Evolutionary conservation across 2,329 filamentous ascomycete genomes (phyloP).

Genomic region (Tolypocladium guangdongense): DNA sequence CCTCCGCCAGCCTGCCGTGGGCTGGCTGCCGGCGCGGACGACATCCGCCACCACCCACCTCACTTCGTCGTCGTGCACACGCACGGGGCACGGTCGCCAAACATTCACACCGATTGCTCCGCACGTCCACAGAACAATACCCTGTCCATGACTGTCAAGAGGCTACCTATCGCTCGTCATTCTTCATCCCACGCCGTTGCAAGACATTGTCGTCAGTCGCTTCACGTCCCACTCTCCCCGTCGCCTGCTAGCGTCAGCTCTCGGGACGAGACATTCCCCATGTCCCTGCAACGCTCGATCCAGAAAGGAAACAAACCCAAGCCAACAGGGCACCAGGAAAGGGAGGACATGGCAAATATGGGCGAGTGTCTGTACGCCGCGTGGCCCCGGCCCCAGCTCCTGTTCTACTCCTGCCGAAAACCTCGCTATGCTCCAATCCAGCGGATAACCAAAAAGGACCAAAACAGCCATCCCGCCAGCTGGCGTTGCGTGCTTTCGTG

Average conservation of each 20-base stretch:
- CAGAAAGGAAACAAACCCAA: not conserved
- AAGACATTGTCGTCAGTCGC: not conserved
- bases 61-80: not conserved
- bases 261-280: not conserved
- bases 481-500: constrained; percentile 11
- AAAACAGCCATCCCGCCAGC: not conserved
- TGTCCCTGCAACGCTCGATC: not conserved
- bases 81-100: not conserved
- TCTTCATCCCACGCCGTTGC: not conserved
- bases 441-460: not conserved
- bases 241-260: not conserved
- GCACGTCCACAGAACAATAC: no score
- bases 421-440: constrained; percentile 4
- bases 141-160: not conserved
- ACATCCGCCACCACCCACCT: not conserved
- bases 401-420: constrained; percentile 3
- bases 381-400: not conserved
- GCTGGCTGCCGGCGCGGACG: not conserved
- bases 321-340: not conserved
- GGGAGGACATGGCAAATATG: not conserved
- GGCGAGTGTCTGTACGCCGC: constrained; percentile 3
- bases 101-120: not conserved
- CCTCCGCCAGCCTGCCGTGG: not conserved
- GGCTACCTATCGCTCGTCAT: not conserved
- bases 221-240: not conserved